phyloP scores from a whole-genome alignment of 331 rosid genomes.

The Malus hybrid region DNA sequence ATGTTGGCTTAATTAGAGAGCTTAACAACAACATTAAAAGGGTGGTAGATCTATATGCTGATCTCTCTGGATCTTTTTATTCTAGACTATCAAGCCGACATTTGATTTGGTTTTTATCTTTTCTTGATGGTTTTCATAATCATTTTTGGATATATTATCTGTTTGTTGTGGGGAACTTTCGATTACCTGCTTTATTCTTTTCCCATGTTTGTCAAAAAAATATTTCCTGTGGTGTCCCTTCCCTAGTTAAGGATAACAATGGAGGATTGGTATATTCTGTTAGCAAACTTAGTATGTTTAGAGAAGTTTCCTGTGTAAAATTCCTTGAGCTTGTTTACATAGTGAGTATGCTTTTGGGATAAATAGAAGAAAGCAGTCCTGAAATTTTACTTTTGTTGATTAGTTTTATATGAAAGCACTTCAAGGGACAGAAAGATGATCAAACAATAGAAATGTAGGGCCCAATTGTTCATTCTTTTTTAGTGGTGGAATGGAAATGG shows the following conservation, averaged over 20 bases:
- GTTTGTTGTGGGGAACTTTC: constrained; percentile 16
- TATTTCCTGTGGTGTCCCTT: constrained; percentile 1
- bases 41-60: constrained; percentile 87
- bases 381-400: constrained; percentile 14
- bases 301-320: background rate
- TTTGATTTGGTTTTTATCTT: background rate
- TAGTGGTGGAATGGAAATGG: constrained; percentile 2
- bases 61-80: constrained; percentile 39
- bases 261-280: constrained; percentile 16
- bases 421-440: constrained; percentile 16
- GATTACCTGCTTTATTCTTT: constrained; percentile 21
- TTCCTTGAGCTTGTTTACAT: background rate
- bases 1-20: constrained; percentile 75
- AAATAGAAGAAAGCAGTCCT: background rate
- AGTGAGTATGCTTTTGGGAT: constrained; percentile 4
- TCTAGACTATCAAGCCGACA: background rate
- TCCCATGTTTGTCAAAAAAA: constrained; percentile 28
- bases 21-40: constrained; percentile 82
- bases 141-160: constrained; percentile 5
- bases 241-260: constrained; percentile 6
- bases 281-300: background rate
- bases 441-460: background rate
- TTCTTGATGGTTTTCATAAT: background rate
- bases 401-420: constrained; percentile 11
- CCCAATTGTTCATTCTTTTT: background rate